These are phyloP conservation scores for Ilex paraguariensis DNA, from an alignment of 305 asterid species.

Conservation along the genomic window DNA sequence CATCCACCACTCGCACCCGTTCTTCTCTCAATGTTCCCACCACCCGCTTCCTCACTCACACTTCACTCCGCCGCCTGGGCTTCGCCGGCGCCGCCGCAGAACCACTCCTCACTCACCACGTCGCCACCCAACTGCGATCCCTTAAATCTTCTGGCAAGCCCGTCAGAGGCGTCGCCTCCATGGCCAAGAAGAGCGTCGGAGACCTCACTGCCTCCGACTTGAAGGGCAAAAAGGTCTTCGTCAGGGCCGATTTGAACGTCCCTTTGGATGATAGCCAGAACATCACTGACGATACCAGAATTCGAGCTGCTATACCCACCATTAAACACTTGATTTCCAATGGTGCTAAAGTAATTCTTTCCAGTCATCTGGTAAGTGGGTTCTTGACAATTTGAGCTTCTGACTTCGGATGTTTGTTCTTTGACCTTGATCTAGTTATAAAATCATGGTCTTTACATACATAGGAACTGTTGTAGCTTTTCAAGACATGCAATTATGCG, in stretches of 20 bases:
- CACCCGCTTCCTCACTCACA: conserved; percentile 49
- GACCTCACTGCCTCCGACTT: conserved; percentile 55
- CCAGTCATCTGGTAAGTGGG: conserved; percentile 62
- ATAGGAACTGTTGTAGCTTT: too few relatives aligned
- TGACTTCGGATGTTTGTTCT: too few relatives aligned
- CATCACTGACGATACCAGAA: conserved; percentile 79
- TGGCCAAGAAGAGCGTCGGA: conserved; percentile 81
- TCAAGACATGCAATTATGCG: too few relatives aligned
- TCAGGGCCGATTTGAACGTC: conserved; percentile 77
- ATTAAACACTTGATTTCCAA: conserved; percentile 56
- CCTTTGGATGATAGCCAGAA: conserved; percentile 76
- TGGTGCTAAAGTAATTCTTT: conserved; percentile 73
- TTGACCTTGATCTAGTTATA: too few relatives aligned
- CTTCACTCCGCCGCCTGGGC: conserved; percentile 46
- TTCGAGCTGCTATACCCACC: conserved; percentile 78
- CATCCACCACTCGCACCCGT: conserved; percentile 30
- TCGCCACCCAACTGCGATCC: conserved; percentile 60
- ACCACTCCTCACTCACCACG: conserved; percentile 40
- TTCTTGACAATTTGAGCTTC: neutral
- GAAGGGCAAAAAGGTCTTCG: conserved; percentile 73
- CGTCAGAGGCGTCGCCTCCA: conserved; percentile 41
- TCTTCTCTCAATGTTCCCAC: conserved; percentile 25
- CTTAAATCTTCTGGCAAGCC: conserved; percentile 36
- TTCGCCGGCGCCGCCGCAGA: conserved; percentile 48
- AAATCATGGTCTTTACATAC: too few relatives aligned